Percentiles rank a stretch among this genome's conserved stretches.
Evolutionary conservation across 352 stramenopile species (phyloP).

Genomic region (Nannochloropsis limnetica): DNA sequence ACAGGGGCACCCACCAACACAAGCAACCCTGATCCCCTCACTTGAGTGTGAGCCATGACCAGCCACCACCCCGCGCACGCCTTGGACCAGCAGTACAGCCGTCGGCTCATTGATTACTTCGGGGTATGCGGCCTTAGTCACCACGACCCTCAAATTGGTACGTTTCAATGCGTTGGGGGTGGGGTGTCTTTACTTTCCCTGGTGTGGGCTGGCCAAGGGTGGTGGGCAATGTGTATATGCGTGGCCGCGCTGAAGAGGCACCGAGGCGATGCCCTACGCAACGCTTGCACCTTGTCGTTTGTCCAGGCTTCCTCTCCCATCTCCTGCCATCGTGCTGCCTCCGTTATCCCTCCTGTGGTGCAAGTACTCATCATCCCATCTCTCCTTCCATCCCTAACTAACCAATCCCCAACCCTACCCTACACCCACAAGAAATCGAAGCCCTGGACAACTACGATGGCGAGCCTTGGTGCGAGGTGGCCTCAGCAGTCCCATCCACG

Average conservation of each 20-base stretch:
- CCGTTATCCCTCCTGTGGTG: not conserved
- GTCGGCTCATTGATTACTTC: slow-evolving; percentile 21
- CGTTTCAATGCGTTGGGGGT: not conserved
- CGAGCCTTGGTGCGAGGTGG: slow-evolving; percentile 17
- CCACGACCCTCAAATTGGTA: slow-evolving; percentile 29
- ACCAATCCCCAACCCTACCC: not conserved
- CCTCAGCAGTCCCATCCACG: not conserved
- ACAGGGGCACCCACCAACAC: too few relatives aligned
- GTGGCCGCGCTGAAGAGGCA: too few relatives aligned
- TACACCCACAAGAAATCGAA: not conserved
- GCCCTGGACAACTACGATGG: not conserved
- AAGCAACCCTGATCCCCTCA: too few relatives aligned
- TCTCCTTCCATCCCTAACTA: not conserved
- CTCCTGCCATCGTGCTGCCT: not conserved
- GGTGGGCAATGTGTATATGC: too few relatives aligned
- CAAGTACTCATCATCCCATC: not conserved
- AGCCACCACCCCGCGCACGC: slow-evolving; percentile 17
- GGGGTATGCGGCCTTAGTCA: slow-evolving; percentile 1
- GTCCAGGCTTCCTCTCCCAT: not conserved
- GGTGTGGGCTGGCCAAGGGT: not conserved
- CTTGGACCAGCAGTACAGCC: slow-evolving; percentile 32
- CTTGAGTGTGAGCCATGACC: not conserved
- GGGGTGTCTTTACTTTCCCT: not conserved
- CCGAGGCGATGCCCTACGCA: too few relatives aligned
- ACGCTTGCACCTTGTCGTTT: too few relatives aligned